A percentile compares a stretch with the other conserved stretches of the same genome.
Evolutionary conservation across 768 basidiomycete species (phyloP).

Genomic region (Mycena vulgaris): DNA sequence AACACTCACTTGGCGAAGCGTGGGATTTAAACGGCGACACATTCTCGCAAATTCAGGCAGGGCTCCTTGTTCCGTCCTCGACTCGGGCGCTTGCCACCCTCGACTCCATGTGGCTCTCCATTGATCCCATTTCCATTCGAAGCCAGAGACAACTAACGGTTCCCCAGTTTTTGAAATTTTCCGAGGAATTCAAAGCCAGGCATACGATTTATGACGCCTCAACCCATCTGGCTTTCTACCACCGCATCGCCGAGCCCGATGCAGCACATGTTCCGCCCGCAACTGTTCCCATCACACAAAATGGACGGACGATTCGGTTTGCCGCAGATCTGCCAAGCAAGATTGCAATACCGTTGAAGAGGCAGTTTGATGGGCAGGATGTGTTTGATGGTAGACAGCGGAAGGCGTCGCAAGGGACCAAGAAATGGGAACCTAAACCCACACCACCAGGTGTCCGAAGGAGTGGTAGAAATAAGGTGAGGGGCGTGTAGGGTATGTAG

Average conservation of each 20-base stretch:
- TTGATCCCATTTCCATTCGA: neutral
- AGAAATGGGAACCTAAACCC: neutral
- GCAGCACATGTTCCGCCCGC: neutral
- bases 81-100: neutral
- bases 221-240: neutral
- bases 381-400: neutral
- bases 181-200: neutral
- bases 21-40: constrained; percentile 24
- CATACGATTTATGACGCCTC: neutral
- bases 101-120: neutral
- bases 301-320: neutral
- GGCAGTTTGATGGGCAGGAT: neutral
- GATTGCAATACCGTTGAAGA: neutral
- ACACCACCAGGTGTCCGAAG: neutral
- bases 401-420: neutral
- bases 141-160: neutral
- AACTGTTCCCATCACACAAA: neutral
- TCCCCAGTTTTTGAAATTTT: constrained; percentile 45
- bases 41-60: constrained; percentile 2
- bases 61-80: neutral
- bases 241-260: neutral
- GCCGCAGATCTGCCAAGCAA: neutral
- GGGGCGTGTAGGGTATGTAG: too few species aligned
- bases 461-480: neutral
- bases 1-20: constrained; percentile 7